A percentile compares a stretch with the other conserved stretches of the same genome.
Conservation (phyloP, 2,329 filamentous ascomycete genomes). For the Ceratocystis ficicola region DNA sequence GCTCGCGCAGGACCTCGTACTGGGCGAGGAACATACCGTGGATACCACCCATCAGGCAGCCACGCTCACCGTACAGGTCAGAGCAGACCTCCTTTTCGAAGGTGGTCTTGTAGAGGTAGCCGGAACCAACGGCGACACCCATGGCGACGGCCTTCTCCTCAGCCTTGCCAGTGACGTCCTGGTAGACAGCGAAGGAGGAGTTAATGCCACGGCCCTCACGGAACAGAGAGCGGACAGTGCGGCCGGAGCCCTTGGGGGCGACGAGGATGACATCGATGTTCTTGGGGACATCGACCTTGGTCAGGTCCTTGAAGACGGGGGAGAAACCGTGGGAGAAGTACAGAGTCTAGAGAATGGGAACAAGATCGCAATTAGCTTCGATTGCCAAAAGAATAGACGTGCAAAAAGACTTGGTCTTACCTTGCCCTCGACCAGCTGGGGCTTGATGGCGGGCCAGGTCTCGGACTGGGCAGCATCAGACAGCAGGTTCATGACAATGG, state of each 20-base stretch:
- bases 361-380: not conserved
- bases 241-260: conserved; percentile 96
- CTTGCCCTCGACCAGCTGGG: conserved; percentile 97
- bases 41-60: conserved; percentile 99
- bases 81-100: conserved; percentile 99
- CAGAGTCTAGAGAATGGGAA: conserved; percentile 55
- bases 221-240: conserved; percentile 97
- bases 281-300: conserved; percentile 91
- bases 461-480: conserved; percentile 94
- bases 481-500: conserved; percentile 98
- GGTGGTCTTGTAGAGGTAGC: conserved; percentile 99
- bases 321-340: conserved; percentile 99
- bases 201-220: conserved; percentile 99
- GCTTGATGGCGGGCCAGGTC: conserved; percentile 98
- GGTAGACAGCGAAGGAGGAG: conserved; percentile 95
- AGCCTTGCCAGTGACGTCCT: conserved; percentile 95
- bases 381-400: not conserved
- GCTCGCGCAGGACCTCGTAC: conserved; percentile 99
- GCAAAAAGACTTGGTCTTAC: conserved; percentile 36
- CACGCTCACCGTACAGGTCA: conserved; percentile 98
- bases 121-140: conserved; percentile 90
- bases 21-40: conserved; percentile 99
- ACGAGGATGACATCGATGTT: conserved; percentile 99
- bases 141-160: conserved; percentile 96
- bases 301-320: conserved; percentile 98